phyloP scores from a whole-genome alignment of 2,329 filamentous ascomycete species.

The Aspergillus quadricinctus region DNA sequence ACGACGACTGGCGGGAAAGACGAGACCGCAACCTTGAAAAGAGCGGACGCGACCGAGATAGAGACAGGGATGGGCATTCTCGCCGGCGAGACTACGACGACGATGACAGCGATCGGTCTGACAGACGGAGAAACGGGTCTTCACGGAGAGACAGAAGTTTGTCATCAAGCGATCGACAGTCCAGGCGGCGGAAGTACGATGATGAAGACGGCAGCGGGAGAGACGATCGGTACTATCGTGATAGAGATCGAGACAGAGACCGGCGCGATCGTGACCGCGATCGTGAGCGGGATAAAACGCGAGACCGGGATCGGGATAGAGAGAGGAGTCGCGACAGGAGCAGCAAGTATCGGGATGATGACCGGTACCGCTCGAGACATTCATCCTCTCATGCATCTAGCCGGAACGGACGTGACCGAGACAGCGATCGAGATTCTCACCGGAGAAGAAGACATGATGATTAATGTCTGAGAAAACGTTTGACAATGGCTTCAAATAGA shows the following conservation, averaged over 20 bases:
- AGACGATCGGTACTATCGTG: slow-evolving; percentile 33
- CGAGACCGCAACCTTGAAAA: slow-evolving; percentile 42
- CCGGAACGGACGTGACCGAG: slow-evolving; percentile 16
- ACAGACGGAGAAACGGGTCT: slow-evolving; percentile 35
- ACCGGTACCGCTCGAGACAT: slow-evolving; percentile 30
- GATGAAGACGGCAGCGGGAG: slow-evolving; percentile 32
- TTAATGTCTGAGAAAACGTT: slow-evolving; percentile 3
- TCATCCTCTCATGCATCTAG: slow-evolving; percentile 31
- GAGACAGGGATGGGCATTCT: slow-evolving; percentile 15
- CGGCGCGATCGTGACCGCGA: slow-evolving; percentile 29
- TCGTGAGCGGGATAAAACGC: slow-evolving; percentile 19
- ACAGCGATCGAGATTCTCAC: slow-evolving; percentile 27
- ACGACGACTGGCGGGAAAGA: slow-evolving; percentile 43
- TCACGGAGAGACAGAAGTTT: slow-evolving; percentile 36
- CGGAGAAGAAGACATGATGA: slow-evolving; percentile 27
- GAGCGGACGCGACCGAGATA: slow-evolving; percentile 33
- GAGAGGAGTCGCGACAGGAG: slow-evolving; percentile 29
- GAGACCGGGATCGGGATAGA: slow-evolving; percentile 22
- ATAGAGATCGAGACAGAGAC: slow-evolving; percentile 20
- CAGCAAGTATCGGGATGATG: slow-evolving; percentile 27
- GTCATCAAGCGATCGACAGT: slow-evolving; percentile 32
- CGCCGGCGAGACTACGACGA: slow-evolving; percentile 32
- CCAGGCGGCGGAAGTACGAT: slow-evolving; percentile 32
- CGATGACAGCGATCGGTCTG: slow-evolving; percentile 30
- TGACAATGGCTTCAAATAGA: background rate